phyloP scores from a whole-genome alignment of 768 basidiomycete genomes.

The Suillus luteus region DNA sequence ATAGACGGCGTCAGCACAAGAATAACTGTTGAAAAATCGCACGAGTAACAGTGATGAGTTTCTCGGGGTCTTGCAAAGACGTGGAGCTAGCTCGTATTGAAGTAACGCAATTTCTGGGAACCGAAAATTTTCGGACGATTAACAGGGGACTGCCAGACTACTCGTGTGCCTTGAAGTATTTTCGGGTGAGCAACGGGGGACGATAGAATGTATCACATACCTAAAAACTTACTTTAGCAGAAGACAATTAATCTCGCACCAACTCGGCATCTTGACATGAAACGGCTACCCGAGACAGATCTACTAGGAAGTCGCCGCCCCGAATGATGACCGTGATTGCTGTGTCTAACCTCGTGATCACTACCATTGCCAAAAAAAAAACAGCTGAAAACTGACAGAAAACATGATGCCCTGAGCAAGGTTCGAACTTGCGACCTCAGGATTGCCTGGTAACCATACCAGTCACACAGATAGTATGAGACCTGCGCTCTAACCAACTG shows the following conservation, averaged over 20 bases:
- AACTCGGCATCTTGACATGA: not conserved
- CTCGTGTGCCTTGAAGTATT: too few species aligned
- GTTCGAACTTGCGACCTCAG: conserved; percentile 65
- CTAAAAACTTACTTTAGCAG: too few species aligned
- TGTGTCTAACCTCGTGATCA: not conserved
- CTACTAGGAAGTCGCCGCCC: too few species aligned
- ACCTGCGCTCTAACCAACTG: conserved; percentile 59
- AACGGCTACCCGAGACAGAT: not conserved
- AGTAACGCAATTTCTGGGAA: not conserved
- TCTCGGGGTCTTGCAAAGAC: not conserved
- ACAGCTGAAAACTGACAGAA: not conserved
- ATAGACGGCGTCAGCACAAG: too few species aligned
- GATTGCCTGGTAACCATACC: conserved; percentile 38
- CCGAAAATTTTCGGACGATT: too few species aligned
- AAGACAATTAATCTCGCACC: not conserved
- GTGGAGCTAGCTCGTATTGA: too few species aligned
- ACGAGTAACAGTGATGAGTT: too few species aligned
- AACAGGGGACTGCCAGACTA: too few species aligned
- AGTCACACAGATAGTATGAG: conserved; percentile 45
- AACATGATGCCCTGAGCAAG: conserved; percentile 50
- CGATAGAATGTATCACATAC: not conserved
- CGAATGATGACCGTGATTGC: not conserved
- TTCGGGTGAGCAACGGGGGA: too few species aligned
- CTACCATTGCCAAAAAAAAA: not conserved
- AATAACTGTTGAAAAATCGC: too few species aligned